Evolutionary conservation across 1,284 basidiomycete genomes (phyloP).

Genomic region (Moesziomyces sp.): DNA sequence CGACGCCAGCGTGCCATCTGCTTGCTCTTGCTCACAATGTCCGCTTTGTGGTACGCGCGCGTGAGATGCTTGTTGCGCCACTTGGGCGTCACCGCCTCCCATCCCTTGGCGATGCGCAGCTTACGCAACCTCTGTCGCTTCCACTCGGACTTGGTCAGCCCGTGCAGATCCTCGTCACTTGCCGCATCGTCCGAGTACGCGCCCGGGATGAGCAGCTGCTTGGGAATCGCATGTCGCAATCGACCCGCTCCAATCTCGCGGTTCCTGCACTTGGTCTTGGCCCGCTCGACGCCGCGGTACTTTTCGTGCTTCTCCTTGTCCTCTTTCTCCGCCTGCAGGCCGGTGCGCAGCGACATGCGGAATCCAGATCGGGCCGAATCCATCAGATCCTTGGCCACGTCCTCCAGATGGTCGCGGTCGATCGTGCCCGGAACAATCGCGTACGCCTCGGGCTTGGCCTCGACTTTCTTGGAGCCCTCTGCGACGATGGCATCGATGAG

Average conservation of each 20-base stretch:
- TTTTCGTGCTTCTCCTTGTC: conserved; percentile 56
- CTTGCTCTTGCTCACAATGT: conserved; percentile 51
- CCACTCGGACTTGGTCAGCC: conserved; percentile 49
- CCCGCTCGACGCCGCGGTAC: conserved; percentile 49
- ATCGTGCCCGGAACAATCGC: conserved; percentile 50
- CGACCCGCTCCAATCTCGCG: conserved; percentile 50
- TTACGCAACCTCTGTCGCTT: conserved; percentile 44
- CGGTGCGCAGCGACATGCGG: conserved; percentile 48
- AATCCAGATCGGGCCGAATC: conserved; percentile 51
- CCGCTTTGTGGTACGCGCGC: conserved; percentile 49
- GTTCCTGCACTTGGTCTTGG: conserved; percentile 49
- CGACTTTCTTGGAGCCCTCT: conserved; percentile 41
- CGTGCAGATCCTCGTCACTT: conserved; percentile 56
- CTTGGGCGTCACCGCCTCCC: conserved; percentile 53
- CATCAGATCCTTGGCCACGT: conserved; percentile 58
- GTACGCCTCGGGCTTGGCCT: conserved; percentile 50
- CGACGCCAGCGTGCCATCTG: conserved; percentile 53
- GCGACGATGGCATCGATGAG: conserved; percentile 50
- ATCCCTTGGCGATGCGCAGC: conserved; percentile 45
- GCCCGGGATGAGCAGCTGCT: conserved; percentile 47
- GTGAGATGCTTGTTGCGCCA: conserved; percentile 56
- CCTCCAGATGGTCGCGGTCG: conserved; percentile 47
- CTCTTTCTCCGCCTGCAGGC: conserved; percentile 49
- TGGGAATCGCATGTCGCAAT: conserved; percentile 47
- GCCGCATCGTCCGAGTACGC: conserved; percentile 56